phyloP scores from a whole-genome alignment of 2,329 filamentous ascomycete species.

The Onygenales sp. region DNA sequence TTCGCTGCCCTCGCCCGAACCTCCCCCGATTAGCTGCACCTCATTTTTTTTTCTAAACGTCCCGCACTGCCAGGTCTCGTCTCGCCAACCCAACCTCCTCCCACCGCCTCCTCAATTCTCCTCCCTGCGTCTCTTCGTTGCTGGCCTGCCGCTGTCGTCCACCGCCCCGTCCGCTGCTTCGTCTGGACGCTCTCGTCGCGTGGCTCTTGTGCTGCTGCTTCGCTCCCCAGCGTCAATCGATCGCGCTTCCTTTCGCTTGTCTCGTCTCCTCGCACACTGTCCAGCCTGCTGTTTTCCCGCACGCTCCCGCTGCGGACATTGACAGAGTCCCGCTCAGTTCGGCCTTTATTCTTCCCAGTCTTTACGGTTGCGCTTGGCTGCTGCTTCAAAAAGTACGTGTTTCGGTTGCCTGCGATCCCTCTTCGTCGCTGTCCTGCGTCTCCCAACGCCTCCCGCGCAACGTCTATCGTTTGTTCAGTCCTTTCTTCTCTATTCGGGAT shows the following conservation, averaged over 20 bases:
- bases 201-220: background rate
- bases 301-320: too few species aligned
- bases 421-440: background rate
- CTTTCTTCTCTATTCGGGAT: background rate
- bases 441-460: background rate
- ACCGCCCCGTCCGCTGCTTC: background rate
- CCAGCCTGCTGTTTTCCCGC: too few species aligned
- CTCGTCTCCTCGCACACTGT: background rate
- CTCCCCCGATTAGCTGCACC: background rate
- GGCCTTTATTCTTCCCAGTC: background rate
- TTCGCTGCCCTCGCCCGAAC: conserved; percentile 1
- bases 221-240: background rate
- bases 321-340: background rate
- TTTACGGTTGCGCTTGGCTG: background rate
- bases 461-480: background rate
- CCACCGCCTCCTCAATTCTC: background rate
- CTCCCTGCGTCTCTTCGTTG: background rate
- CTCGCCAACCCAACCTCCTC: background rate
- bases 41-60: background rate
- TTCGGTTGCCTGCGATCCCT: background rate
- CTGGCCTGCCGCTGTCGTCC: background rate
- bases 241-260: background rate
- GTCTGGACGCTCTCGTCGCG: background rate
- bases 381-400: conserved; percentile 1
- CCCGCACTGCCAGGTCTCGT: background rate